Evolutionary conservation across 2,329 filamentous ascomycete genomes (phyloP).

Genomic region (Orbilia blumenaviensis): DNA sequence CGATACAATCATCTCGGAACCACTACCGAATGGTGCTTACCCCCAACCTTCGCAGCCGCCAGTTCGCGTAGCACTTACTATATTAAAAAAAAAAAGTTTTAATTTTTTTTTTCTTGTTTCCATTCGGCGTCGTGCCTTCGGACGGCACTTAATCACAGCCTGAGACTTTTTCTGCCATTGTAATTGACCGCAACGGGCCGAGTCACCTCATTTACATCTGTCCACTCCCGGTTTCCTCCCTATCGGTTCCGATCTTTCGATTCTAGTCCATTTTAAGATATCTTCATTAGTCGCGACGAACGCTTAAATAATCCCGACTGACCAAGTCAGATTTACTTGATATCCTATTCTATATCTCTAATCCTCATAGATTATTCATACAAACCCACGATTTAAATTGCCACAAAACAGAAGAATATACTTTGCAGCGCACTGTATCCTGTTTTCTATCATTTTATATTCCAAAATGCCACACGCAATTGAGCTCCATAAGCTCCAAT

Average conservation of each 20-base stretch:
- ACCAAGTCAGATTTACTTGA: background rate
- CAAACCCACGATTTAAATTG: background rate
- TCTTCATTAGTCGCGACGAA: background rate
- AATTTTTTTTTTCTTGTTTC: background rate
- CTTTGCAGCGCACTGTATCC: too few species aligned
- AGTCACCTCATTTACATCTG: slow-evolving; percentile 26
- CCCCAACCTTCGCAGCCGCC: slow-evolving; percentile 5
- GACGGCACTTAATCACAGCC: background rate
- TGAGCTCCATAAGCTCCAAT: slow-evolving; percentile 30
- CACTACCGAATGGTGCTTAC: background rate
- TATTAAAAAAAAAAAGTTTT: background rate
- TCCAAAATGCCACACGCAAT: slow-evolving; percentile 45
- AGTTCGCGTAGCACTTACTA: slow-evolving; percentile 5
- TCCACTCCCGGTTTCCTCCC: slow-evolving; percentile 15
- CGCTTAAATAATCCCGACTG: slow-evolving; percentile 6
- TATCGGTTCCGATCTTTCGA: slow-evolving; percentile 21
- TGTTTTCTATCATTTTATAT: background rate
- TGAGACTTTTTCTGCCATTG: background rate
- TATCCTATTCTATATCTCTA: background rate
- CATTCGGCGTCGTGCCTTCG: background rate
- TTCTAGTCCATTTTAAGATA: slow-evolving; percentile 23
- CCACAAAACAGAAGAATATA: too few species aligned
- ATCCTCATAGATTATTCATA: slow-evolving; percentile 12
- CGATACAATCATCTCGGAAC: slow-evolving; percentile 17
- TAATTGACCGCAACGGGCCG: slow-evolving; percentile 1